Percentiles rank a stretch among this genome's conserved stretches.
These are phyloP conservation scores for Tephrocybe rancida DNA, from an alignment of 768 basidiomycete genomes.

Conservation along the genomic window DNA sequence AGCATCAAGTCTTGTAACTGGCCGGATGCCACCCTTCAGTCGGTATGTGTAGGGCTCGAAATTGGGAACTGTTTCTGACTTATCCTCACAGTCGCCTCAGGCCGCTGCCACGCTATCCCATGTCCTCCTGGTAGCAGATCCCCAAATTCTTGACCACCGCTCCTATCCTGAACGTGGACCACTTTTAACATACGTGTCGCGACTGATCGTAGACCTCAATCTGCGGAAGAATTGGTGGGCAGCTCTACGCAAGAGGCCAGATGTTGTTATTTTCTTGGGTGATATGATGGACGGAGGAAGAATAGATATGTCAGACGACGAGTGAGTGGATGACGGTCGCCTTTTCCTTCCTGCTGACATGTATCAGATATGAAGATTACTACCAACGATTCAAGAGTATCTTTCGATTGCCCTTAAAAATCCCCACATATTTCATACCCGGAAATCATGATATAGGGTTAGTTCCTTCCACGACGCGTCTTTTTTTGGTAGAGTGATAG, in stretches of 20 bases:
- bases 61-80: background rate
- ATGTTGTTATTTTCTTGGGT: conserved; percentile 82
- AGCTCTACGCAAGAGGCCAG: conserved; percentile 58
- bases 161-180: conserved; percentile 69
- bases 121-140: conserved; percentile 85
- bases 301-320: conserved; percentile 56
- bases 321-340: conserved; percentile 54
- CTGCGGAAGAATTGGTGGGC: conserved; percentile 85
- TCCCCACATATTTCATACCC: conserved; percentile 72
- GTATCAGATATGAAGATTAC: conserved; percentile 72
- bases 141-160: conserved; percentile 77
- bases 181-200: conserved; percentile 59
- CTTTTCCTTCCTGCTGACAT: background rate
- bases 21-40: conserved; percentile 49
- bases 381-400: conserved; percentile 68
- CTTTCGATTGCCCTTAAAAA: conserved; percentile 50
- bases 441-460: conserved; percentile 93
- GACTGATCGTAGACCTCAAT: conserved; percentile 76
- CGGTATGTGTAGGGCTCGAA: conserved; percentile 22
- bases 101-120: conserved; percentile 33
- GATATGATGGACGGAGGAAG: conserved; percentile 93
- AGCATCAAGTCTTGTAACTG: conserved; percentile 55
- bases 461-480: conserved; percentile 15
- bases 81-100: background rate
- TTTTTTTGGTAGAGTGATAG: background rate